A percentile compares a stretch with the other conserved stretches of the same genome.
phyloP scores from a whole-genome alignment of 2,329 filamentous ascomycete genomes.

The Colletotrichum falcatum region DNA sequence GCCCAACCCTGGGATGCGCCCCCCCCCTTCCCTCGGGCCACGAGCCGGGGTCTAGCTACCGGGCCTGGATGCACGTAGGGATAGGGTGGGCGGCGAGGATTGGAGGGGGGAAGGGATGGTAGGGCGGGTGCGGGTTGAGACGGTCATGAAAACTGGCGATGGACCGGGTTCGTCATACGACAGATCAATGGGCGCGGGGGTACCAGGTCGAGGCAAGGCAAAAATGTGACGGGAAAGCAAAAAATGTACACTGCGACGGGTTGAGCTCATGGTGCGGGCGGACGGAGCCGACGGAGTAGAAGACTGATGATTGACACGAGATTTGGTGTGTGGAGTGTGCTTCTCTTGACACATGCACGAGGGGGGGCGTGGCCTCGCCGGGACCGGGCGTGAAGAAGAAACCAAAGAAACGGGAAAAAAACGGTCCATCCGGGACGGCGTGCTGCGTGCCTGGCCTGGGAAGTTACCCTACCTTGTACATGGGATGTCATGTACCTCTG shows the following conservation, averaged over 20 bases:
- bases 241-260: slow-evolving; percentile 15
- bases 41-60: slow-evolving; percentile 17
- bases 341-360: slow-evolving; percentile 32
- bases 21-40: neutral
- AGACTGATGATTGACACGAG: slow-evolving; percentile 40
- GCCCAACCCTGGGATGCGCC: neutral
- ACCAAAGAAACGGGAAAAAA: too few relatives aligned
- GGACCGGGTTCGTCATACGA: slow-evolving; percentile 38
- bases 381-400: neutral
- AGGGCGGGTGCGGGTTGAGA: slow-evolving; percentile 33
- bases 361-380: slow-evolving; percentile 14
- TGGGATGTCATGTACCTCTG: neutral
- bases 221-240: slow-evolving; percentile 18
- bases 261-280: slow-evolving; percentile 31
- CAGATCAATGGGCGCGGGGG: slow-evolving; percentile 4
- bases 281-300: slow-evolving; percentile 34
- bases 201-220: neutral
- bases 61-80: slow-evolving; percentile 16
- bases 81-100: slow-evolving; percentile 23
- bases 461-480: too few relatives aligned
- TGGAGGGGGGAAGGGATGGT: slow-evolving; percentile 22
- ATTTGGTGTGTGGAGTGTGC: slow-evolving; percentile 33
- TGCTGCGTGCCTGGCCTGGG: slow-evolving; percentile 6
- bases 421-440: slow-evolving; percentile 26
- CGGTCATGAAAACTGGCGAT: slow-evolving; percentile 36